These are phyloP conservation scores for Eudorina sp. DNA, from an alignment of 139 green algal species.

Conservation along the genomic window DNA sequence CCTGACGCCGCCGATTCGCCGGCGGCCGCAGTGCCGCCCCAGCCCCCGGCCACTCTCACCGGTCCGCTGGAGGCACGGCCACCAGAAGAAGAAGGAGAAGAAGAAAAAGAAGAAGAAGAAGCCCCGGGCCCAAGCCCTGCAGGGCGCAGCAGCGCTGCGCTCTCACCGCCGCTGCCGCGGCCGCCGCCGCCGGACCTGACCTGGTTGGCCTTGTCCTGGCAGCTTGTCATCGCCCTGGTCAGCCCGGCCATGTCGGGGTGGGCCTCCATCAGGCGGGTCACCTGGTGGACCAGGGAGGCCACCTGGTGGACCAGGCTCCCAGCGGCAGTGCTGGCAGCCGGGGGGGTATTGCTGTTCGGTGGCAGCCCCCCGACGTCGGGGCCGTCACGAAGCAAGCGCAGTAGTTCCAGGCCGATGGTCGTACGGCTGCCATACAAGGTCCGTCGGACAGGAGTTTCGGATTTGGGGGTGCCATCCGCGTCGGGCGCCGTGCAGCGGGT, in stretches of 20 bases:
- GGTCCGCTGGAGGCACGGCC: no score
- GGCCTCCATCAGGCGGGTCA: not conserved
- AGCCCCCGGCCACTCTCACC: no score
- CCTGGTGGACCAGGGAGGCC: not conserved
- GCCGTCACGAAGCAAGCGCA: not conserved
- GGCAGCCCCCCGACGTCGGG: not conserved
- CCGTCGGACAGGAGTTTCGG: no score
- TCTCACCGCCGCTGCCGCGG: not conserved
- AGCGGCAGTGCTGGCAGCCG: not conserved
- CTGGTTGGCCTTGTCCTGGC: not conserved
- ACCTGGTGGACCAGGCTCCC: not conserved
- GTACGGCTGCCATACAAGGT: slow-evolving; percentile 34
- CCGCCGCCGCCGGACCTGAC: not conserved
- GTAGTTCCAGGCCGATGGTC: not conserved
- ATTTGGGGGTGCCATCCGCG: no score
- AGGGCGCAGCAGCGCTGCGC: not conserved
- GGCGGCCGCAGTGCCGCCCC: no score
- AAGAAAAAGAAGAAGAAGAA: no score
- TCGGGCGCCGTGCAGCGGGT: no score
- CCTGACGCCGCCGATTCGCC: no score
- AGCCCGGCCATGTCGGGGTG: slow-evolving; percentile 13
- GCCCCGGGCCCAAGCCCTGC: not conserved
- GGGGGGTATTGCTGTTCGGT: not conserved
- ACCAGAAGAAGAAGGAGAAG: no score
- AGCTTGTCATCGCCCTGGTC: not conserved